Evolutionary conservation across 1,284 basidiomycete species (phyloP).

Genomic region (Lentinula novae-zelandiae): DNA sequence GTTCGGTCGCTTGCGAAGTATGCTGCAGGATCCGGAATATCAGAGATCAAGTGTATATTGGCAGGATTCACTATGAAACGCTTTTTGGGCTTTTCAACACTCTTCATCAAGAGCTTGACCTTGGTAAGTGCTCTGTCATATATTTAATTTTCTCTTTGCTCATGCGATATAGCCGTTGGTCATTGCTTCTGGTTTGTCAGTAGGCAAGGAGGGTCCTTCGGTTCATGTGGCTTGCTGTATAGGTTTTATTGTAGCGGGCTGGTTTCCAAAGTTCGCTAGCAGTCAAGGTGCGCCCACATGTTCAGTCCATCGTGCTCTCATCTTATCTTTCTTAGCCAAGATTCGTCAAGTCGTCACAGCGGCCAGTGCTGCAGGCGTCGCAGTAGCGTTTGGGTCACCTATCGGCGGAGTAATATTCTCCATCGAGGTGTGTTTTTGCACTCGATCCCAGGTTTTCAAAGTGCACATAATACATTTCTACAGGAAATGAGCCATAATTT

Average conservation of each 20-base stretch:
- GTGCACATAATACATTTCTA: background rate
- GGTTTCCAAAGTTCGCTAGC: conserved; percentile 80
- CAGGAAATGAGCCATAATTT: conserved; percentile 98
- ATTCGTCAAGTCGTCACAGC: conserved; percentile 96
- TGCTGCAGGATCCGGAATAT: conserved; percentile 97
- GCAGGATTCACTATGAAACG: conserved; percentile 97
- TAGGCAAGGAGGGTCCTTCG: conserved; percentile 98
- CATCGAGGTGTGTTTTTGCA: conserved; percentile 53
- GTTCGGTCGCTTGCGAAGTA: conserved; percentile 90
- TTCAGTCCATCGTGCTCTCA: background rate
- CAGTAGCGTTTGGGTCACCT: conserved; percentile 95
- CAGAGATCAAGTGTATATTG: conserved; percentile 98
- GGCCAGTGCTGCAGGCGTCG: conserved; percentile 95
- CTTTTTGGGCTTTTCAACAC: conserved; percentile 86
- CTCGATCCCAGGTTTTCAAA: background rate
- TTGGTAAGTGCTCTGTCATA: conserved; percentile 53
- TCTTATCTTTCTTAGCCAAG: conserved; percentile 57
- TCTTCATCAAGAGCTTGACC: conserved; percentile 89
- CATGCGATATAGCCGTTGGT: conserved; percentile 75
- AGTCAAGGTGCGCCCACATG: conserved; percentile 70
- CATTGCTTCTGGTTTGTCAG: conserved; percentile 96
- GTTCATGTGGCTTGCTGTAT: conserved; percentile 97
- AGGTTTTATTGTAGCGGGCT: conserved; percentile 81
- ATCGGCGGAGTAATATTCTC: conserved; percentile 97
- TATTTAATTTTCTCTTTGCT: conserved; percentile 3